Evolutionary conservation across 768 basidiomycete species (phyloP).

Genomic region (Hemileccinum impolitum): DNA sequence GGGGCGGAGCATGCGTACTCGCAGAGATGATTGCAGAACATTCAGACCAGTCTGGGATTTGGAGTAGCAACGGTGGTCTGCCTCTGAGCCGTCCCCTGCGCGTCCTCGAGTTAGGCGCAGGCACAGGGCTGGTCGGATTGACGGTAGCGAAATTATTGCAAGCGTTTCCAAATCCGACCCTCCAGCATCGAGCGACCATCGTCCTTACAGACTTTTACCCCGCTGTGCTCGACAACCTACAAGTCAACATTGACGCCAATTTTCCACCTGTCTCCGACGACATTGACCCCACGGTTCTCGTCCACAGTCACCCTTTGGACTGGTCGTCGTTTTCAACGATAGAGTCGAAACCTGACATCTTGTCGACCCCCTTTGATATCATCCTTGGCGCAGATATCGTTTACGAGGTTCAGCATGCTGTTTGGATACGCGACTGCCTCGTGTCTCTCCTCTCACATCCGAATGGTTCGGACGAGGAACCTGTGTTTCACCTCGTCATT

Average conservation of each 20-base stretch:
- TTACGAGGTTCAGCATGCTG: conserved; percentile 48
- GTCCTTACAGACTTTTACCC: conserved; percentile 51
- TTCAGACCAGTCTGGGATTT: conserved; percentile 50
- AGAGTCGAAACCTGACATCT: conserved; percentile 14
- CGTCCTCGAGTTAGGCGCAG: conserved; percentile 54
- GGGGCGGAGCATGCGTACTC: conserved; percentile 82
- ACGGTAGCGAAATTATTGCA: conserved; percentile 34
- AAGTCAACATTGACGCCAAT: conserved; percentile 41
- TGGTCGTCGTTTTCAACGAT: conserved; percentile 34
- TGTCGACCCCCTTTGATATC: conserved; percentile 42
- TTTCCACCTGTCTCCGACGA: conserved; percentile 11
- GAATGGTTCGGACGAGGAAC: not conserved
- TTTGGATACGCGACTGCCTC: conserved; percentile 46
- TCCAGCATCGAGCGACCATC: conserved; percentile 25
- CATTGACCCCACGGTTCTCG: conserved; percentile 2
- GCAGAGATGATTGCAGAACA: conserved; percentile 65
- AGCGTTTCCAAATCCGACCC: not conserved
- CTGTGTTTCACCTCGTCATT: conserved; percentile 69
- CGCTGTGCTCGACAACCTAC: conserved; percentile 45
- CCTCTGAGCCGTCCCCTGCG: no score
- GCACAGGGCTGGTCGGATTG: conserved; percentile 53
- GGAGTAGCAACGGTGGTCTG: not conserved
- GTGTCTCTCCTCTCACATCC: conserved; percentile 34
- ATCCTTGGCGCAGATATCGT: conserved; percentile 53
- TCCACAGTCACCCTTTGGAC: conserved; percentile 34